Evolutionary conservation across 2,329 filamentous ascomycete genomes (phyloP), one percentile per base, ranked within the genome.

Genomic region (Aspergillus novoparasiticus): DNA sequence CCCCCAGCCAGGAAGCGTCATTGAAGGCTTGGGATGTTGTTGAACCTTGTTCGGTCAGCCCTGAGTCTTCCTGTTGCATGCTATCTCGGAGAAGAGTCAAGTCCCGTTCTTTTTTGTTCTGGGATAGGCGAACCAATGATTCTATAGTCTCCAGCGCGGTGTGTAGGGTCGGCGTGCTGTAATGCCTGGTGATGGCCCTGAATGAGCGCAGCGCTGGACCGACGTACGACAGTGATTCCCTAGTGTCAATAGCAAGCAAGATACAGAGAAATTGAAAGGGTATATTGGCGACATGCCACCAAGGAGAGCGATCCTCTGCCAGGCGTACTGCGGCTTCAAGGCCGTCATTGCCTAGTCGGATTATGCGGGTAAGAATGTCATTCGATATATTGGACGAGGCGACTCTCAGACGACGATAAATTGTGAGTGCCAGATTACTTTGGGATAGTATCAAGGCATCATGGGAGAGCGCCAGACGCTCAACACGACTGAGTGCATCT

Each of bases 211-310:
- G 43, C 5, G 62, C 59, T 6, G 54, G 36, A 4, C 56, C 28
- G 4, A 64, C 56, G 6, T 41, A 39, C 19, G 56, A 55, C 14
- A 64, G 9, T 19, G 55, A 56, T 34, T 64, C 63, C 21, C 26
- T 36, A 6, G 57, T 57, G 34, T 62, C 59, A 21, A 64, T 62
- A 9, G 64, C 62, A 14, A 66, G 50, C 34, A 66, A 28, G 16
- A 62, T 59, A 43, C 64, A 66, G 16, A 59, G 48, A 30, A 64
- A 59, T 28, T 64, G 64, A 12, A 66, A 66, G 4, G 62, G 66
- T n/a, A 68, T 65, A 26, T 68, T 66, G 41, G 62, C 60, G 23
- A 68, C 64, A 28, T 68, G 66, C 66, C 66, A 68, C 66, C 66
- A 68, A 6, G 66, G 66, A 28, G 54, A 57, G 34, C 58, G 59